phyloP scores from a whole-genome alignment of 164 flowering plant species.

The Kalanchoe fedtschenkoi region DNA sequence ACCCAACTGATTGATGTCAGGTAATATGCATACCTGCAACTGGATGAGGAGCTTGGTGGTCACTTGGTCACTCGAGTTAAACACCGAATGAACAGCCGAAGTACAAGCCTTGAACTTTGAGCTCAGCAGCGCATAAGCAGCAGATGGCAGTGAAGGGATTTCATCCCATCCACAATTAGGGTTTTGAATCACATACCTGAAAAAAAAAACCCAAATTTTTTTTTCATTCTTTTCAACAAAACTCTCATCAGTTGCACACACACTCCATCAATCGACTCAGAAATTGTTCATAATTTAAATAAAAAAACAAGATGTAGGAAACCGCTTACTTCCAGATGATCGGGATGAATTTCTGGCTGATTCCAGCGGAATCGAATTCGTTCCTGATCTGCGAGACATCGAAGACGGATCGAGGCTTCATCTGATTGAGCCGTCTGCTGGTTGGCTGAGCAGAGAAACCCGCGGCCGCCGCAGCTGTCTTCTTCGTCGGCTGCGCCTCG shows the following conservation, averaged over 20 bases:
- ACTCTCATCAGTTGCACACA: no score
- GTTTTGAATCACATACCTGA: constrained; percentile 47
- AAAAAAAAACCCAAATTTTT: not conserved
- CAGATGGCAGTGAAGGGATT: constrained; percentile 70
- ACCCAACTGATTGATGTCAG: not conserved
- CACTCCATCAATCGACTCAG: not conserved
- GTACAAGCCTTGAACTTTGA: constrained; percentile 60
- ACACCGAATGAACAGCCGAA: constrained; percentile 46
- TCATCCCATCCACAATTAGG: constrained; percentile 48
- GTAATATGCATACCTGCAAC: constrained; percentile 43
- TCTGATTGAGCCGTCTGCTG: not conserved
- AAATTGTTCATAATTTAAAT: constrained; percentile 4
- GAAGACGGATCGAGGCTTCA: constrained; percentile 54
- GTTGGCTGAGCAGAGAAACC: not conserved
- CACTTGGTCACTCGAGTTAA: constrained; percentile 56
- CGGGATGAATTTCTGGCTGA: constrained; percentile 52
- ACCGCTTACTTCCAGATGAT: constrained; percentile 72
- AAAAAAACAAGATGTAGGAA: no score
- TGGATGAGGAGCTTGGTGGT: constrained; percentile 87
- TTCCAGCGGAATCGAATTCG: constrained; percentile 55
- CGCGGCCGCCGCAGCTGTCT: not conserved
- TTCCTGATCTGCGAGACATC: constrained; percentile 40
- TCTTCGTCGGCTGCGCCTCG: not conserved
- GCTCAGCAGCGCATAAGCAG: constrained; percentile 53
- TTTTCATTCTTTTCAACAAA: no score